A percentile compares a stretch with the other conserved stretches of the same genome.
These are phyloP conservation scores for Lasiodiplodia sp. DNA, from an alignment of 2,329 filamentous ascomycete species.

Conservation along the genomic window DNA sequence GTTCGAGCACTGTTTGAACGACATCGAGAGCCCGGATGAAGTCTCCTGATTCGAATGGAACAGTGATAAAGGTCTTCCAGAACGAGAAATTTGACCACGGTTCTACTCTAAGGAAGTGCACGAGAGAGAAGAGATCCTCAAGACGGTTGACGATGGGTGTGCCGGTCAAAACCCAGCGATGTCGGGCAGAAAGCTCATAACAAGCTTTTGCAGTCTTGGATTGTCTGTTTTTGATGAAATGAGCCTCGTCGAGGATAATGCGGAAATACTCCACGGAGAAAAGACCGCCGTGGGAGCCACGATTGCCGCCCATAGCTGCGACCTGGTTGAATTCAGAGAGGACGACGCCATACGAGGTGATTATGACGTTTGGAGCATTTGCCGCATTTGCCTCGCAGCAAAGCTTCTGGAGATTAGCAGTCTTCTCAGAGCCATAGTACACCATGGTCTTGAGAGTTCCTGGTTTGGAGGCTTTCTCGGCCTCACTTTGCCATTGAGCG, in stretches of 20 bases:
- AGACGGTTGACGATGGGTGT: slow-evolving; percentile 97
- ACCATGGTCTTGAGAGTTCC: slow-evolving; percentile 84
- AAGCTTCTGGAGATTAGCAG: slow-evolving; percentile 75
- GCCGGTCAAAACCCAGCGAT: slow-evolving; percentile 92
- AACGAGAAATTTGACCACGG: slow-evolving; percentile 99
- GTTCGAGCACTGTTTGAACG: slow-evolving; percentile 94
- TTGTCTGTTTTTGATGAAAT: slow-evolving; percentile 84
- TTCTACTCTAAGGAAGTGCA: slow-evolving; percentile 91
- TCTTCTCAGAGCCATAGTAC: slow-evolving; percentile 91
- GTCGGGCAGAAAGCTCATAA: slow-evolving; percentile 83
- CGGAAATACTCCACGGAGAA: slow-evolving; percentile 96
- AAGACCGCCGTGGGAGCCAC: slow-evolving; percentile 69
- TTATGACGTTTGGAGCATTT: slow-evolving; percentile 85
- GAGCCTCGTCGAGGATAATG: slow-evolving; percentile 93
- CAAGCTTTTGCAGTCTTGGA: slow-evolving; percentile 96
- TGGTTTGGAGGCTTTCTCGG: slow-evolving; percentile 84
- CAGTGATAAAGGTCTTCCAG: slow-evolving; percentile 98
- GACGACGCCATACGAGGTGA: slow-evolving; percentile 93
- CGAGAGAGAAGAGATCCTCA: slow-evolving; percentile 91
- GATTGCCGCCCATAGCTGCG: slow-evolving; percentile 69
- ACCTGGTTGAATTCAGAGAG: slow-evolving; percentile 88
- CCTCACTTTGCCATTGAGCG: slow-evolving; percentile 97
- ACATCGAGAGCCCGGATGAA: slow-evolving; percentile 94
- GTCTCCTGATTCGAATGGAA: slow-evolving; percentile 94
- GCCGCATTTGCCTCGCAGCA: slow-evolving; percentile 77